Conservation (phyloP, 225 moss, liverwort and hornwort species). For the Thuidium tamariscinum region DNA sequence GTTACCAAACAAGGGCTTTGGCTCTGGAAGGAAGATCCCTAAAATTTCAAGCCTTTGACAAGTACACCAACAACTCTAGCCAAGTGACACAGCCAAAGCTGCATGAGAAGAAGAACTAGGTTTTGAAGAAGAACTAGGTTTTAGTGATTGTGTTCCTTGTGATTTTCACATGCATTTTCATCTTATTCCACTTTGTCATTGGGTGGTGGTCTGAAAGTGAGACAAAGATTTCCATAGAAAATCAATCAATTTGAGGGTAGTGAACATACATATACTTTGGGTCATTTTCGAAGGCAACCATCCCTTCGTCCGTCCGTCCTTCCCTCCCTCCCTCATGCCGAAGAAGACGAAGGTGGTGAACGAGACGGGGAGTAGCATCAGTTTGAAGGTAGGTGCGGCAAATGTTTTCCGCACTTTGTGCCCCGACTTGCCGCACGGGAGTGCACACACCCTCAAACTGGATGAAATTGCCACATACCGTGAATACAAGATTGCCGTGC, state of each 20-base stretch:
- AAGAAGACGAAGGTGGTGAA: not conserved
- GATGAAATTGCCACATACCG: not conserved
- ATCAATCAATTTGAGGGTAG: not conserved
- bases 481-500: not conserved
- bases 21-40: not conserved
- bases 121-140: not conserved
- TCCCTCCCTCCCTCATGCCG: not conserved
- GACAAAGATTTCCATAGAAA: not conserved
- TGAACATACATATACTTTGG: too few species aligned
- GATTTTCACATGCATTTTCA: not conserved
- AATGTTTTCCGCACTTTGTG: not conserved
- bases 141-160: not conserved
- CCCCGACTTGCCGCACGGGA: fast-evolving
- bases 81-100: fast-evolving
- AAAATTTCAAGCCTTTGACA: not conserved
- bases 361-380: fast-evolving
- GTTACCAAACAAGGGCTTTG: fast-evolving
- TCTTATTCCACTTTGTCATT: not conserved
- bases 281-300: not conserved
- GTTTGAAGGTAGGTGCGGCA: not conserved
- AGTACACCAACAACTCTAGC: fast-evolving
- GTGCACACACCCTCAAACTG: not conserved
- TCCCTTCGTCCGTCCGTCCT: too few species aligned
- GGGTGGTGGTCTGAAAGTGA: not conserved
- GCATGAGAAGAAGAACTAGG: too few species aligned